Evolutionary conservation across 371 early-diverging fungal genomes (phyloP).

Genomic region (Entomophthora muscae): DNA sequence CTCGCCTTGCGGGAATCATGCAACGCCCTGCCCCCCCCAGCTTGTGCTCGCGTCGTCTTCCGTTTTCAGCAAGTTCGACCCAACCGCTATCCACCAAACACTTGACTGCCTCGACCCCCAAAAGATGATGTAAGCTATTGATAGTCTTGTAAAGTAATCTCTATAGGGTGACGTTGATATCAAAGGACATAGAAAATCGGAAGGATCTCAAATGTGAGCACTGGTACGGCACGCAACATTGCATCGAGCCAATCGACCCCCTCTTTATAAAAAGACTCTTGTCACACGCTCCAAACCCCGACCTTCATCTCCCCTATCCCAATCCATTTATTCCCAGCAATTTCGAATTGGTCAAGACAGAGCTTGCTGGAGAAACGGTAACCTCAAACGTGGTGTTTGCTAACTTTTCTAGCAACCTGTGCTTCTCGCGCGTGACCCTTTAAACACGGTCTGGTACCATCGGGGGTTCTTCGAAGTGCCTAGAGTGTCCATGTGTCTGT

Average conservation of each 20-base stretch:
- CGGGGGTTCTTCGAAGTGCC: conserved; percentile 1
- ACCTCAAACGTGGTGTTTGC: neutral
- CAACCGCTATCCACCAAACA: conserved; percentile 32
- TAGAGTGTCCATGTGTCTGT: conserved; percentile 14
- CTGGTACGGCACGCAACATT: conserved; percentile 76
- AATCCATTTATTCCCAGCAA: conserved; percentile 74
- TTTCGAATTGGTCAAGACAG: conserved; percentile 33
- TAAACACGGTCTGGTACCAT: neutral
- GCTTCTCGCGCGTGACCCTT: neutral
- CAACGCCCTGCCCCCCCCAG: conserved; percentile 43
- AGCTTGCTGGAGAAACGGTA: neutral
- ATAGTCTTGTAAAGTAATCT: neutral
- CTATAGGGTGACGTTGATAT: neutral
- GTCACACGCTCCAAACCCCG: conserved; percentile 22
- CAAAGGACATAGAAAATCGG: neutral
- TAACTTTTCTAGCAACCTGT: neutral
- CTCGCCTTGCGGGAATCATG: conserved; percentile 36
- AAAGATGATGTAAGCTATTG: conserved; percentile 25
- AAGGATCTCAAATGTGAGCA: conserved; percentile 24
- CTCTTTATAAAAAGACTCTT: conserved; percentile 25
- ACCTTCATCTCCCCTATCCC: conserved; percentile 46
- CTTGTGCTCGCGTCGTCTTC: conserved; percentile 50
- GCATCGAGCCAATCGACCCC: conserved; percentile 35
- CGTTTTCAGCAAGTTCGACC: conserved; percentile 37
- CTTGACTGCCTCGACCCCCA: conserved; percentile 40